phyloP scores from a whole-genome alignment of 2,329 filamentous ascomycete genomes.

The Calcarisporium arbuscula region DNA sequence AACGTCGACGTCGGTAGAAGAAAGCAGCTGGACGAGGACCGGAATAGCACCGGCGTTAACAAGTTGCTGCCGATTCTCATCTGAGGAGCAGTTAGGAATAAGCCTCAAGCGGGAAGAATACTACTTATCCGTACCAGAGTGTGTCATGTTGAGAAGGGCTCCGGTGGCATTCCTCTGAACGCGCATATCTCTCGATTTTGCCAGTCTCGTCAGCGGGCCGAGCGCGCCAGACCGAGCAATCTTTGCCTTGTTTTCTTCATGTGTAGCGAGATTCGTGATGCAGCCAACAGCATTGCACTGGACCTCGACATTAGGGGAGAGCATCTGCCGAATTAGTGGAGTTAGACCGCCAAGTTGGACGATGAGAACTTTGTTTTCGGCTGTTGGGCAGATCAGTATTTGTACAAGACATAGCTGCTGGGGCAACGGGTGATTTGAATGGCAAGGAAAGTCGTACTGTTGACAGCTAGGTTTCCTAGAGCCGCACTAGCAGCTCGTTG shows the following conservation, averaged over 20 bases:
- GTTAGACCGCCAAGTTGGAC: constrained; percentile 85
- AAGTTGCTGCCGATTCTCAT: constrained; percentile 95
- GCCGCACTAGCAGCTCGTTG: constrained; percentile 95
- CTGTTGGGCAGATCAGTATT: constrained; percentile 53
- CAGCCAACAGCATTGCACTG: constrained; percentile 99
- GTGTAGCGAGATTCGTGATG: constrained; percentile 95
- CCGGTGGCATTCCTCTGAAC: constrained; percentile 97
- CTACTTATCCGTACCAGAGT: constrained; percentile 64
- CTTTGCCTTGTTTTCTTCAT: constrained; percentile 98
- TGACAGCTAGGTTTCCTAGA: constrained; percentile 91
- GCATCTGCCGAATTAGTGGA: constrained; percentile 95
- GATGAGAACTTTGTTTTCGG: constrained; percentile 96
- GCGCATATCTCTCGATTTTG: constrained; percentile 97
- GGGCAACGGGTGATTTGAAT: background rate
- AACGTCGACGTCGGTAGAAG: constrained; percentile 89
- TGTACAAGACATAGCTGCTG: too few species aligned
- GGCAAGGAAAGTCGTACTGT: constrained; percentile 58
- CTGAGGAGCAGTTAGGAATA: constrained; percentile 36
- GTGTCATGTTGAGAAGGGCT: constrained; percentile 96
- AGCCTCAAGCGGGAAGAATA: background rate
- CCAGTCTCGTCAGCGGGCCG: constrained; percentile 81
- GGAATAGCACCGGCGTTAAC: constrained; percentile 98
- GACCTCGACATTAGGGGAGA: constrained; percentile 94
- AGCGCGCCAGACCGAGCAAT: constrained; percentile 93
- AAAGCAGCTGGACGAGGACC: constrained; percentile 89